Conservation (phyloP, 108 stramenopile species). For the Cyclotella kingstonii region DNA sequence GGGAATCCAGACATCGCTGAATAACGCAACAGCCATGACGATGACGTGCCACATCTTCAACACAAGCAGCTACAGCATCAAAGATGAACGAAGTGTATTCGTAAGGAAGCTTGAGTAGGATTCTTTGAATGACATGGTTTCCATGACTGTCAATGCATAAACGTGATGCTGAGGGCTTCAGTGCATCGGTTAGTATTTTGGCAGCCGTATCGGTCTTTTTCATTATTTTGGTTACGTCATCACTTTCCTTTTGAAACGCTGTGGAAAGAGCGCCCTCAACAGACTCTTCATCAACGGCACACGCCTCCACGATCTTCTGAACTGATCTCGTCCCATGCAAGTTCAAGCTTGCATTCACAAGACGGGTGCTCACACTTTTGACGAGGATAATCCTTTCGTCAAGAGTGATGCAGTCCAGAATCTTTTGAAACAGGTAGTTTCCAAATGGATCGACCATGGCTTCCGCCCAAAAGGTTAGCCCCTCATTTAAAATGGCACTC, state of each 20-base stretch:
- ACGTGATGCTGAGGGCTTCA: constrained; percentile 88
- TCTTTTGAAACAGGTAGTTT: constrained; percentile 98
- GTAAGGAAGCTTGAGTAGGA: constrained; percentile 89
- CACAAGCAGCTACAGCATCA: constrained; percentile 87
- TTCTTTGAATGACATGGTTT: constrained; percentile 94
- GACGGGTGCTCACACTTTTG: constrained; percentile 77
- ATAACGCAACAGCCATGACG: constrained; percentile 98
- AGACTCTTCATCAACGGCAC: constrained; percentile 68
- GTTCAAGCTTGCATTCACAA: constrained; percentile 93
- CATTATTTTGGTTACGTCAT: constrained; percentile 12
- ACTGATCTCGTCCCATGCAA: constrained; percentile 96
- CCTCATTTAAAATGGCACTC: constrained; percentile 90
- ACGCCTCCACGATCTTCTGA: constrained; percentile 96
- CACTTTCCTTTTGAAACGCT: constrained; percentile 10
- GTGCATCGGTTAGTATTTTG: constrained; percentile 74
- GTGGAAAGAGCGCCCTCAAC: constrained; percentile 10
- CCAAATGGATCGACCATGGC: constrained; percentile 98
- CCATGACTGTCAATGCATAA: constrained; percentile 97
- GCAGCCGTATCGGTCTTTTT: constrained; percentile 68
- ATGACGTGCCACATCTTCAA: constrained; percentile 93
- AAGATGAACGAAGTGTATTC: constrained; percentile 91
- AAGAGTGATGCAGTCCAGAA: constrained; percentile 86
- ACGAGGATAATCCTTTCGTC: constrained; percentile 86
- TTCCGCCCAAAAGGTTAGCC: constrained; percentile 90
- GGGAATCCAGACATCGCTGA: constrained; percentile 95